These are phyloP conservation scores for Solanum pimpinellifolium DNA, from an alignment of 257 asterid species.

Conservation along the genomic window DNA sequence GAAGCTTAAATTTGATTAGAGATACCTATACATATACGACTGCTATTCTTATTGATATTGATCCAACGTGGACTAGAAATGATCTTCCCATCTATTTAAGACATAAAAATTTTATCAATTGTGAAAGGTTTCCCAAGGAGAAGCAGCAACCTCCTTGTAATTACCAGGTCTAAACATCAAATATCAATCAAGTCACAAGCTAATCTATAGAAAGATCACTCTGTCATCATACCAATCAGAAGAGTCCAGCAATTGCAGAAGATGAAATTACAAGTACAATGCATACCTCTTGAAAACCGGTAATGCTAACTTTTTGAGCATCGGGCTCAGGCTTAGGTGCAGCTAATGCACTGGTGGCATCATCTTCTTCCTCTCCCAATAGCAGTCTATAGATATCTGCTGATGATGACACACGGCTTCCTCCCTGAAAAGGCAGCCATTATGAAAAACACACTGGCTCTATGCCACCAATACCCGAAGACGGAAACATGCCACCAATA, in stretches of 20 bases:
- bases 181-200: background rate
- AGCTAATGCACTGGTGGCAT: slow-evolving; percentile 82
- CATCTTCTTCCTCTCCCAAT: slow-evolving; percentile 92
- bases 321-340: slow-evolving; percentile 85
- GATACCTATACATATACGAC: background rate
- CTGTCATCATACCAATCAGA: background rate
- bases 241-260: background rate
- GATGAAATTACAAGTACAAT: background rate
- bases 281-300: slow-evolving; percentile 52
- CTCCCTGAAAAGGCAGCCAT: slow-evolving; percentile 47
- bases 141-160: background rate
- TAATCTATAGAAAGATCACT: background rate
- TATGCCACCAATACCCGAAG: background rate
- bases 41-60: background rate
- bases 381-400: slow-evolving; percentile 80
- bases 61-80: background rate
- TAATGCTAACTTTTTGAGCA: slow-evolving; percentile 40
- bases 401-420: slow-evolving; percentile 66
- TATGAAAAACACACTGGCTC: background rate
- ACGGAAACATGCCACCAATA: background rate
- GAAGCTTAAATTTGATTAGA: background rate
- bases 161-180: background rate
- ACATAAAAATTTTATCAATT: background rate
- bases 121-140: background rate
- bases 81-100: background rate